A percentile compares a stretch with the other conserved stretches of the same genome.
Evolutionary conservation across 495 filamentous ascomycete species (phyloP).

Genomic region (Penicillium odoratum): DNA sequence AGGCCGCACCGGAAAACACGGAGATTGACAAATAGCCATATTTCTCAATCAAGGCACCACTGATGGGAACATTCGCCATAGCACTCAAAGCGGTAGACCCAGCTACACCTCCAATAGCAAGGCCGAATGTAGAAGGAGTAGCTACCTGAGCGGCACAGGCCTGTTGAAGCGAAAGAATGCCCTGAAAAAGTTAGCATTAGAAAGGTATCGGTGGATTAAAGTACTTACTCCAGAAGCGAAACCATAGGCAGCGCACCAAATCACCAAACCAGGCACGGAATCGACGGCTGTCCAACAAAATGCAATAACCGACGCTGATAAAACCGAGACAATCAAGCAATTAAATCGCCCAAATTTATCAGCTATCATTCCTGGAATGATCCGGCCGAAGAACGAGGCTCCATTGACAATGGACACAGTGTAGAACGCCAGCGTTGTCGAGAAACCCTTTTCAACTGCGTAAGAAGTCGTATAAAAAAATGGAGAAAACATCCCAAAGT

Average conservation of each 20-base stretch:
- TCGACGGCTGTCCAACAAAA: slow-evolving; percentile 41
- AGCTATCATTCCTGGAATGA: slow-evolving; percentile 56
- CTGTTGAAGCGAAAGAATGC: slow-evolving; percentile 42
- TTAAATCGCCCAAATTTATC: slow-evolving; percentile 74
- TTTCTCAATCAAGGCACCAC: slow-evolving; percentile 31
- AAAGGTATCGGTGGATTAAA: neutral
- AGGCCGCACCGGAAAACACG: slow-evolving; percentile 33
- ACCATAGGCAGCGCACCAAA: slow-evolving; percentile 40
- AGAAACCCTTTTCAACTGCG: slow-evolving; percentile 35
- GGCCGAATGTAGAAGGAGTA: slow-evolving; percentile 29
- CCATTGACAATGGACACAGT: slow-evolving; percentile 50
- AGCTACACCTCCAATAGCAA: slow-evolving; percentile 34
- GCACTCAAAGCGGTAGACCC: slow-evolving; percentile 38
- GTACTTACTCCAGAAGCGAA: slow-evolving; percentile 41
- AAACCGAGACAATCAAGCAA: slow-evolving; percentile 58
- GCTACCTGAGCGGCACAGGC: slow-evolving; percentile 42
- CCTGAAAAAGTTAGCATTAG: slow-evolving; percentile 22
- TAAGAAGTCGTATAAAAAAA: slow-evolving; percentile 46
- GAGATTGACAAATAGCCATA: slow-evolving; percentile 41
- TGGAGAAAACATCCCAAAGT: slow-evolving; percentile 50
- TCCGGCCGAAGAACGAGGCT: slow-evolving; percentile 43
- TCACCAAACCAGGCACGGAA: slow-evolving; percentile 33
- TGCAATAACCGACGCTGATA: slow-evolving; percentile 52
- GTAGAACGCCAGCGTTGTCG: slow-evolving; percentile 38
- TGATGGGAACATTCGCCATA: slow-evolving; percentile 39